These are phyloP conservation scores for Petrea volubilis DNA, from an alignment of 257 asterid species.

Conservation along the genomic window DNA sequence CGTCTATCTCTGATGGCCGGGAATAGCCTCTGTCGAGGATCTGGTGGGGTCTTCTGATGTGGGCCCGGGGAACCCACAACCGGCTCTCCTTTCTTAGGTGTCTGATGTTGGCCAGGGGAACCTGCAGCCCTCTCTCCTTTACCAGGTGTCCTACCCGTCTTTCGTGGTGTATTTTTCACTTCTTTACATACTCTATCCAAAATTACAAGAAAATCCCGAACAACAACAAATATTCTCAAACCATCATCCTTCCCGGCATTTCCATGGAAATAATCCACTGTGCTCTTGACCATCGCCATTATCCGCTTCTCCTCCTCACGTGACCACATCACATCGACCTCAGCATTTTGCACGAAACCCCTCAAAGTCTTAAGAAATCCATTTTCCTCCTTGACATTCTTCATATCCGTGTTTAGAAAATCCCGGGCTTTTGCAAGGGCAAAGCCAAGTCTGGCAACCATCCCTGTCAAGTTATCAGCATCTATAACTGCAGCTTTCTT, in stretches of 20 bases:
- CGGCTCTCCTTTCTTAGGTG: slow-evolving; percentile 37
- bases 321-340: slow-evolving; percentile 58
- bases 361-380: slow-evolving; percentile 61
- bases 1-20: slow-evolving; percentile 75
- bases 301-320: slow-evolving; percentile 86
- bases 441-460: slow-evolving; percentile 55
- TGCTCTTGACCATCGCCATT: slow-evolving; percentile 76
- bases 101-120: slow-evolving; percentile 35
- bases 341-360: slow-evolving; percentile 68
- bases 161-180: slow-evolving; percentile 51
- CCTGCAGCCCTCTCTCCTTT: slow-evolving; percentile 32
- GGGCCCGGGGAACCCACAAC: slow-evolving; percentile 31
- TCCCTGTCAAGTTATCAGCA: slow-evolving; percentile 57
- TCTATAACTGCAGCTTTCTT: slow-evolving; percentile 72
- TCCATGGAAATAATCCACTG: slow-evolving; percentile 88
- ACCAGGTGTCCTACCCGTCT: slow-evolving; percentile 29
- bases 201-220: slow-evolving; percentile 72
- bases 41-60: slow-evolving; percentile 26
- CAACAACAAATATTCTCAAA: slow-evolving; percentile 66
- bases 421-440: slow-evolving; percentile 53
- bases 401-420: slow-evolving; percentile 64
- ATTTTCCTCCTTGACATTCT: slow-evolving; percentile 42
- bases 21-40: slow-evolving; percentile 58
- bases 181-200: slow-evolving; percentile 80
- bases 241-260: slow-evolving; percentile 88